A percentile compares a stretch with the other conserved stretches of the same genome.
Evolutionary conservation across 495 filamentous ascomycete genomes (phyloP).

Genomic region (Podospora australis): DNA sequence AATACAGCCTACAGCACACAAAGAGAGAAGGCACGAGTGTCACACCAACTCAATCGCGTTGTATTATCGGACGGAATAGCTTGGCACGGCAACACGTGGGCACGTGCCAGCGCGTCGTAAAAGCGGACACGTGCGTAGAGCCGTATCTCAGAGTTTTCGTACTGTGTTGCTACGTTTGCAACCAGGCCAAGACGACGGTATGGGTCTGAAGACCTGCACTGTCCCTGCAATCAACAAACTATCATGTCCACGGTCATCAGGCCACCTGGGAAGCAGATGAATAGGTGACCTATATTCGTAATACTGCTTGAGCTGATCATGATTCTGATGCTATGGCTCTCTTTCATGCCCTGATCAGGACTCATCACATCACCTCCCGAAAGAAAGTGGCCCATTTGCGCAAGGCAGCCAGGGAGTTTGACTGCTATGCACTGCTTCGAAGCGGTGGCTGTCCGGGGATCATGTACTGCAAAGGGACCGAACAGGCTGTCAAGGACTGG

Average conservation of each 20-base stretch:
- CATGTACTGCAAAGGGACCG: slow-evolving; percentile 66
- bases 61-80: neutral
- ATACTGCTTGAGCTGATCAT: too few species aligned
- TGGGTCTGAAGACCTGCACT: neutral
- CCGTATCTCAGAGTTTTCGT: neutral
- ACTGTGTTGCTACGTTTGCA: too few species aligned
- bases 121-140: neutral
- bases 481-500: slow-evolving; percentile 33
- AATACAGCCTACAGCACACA: neutral
- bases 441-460: slow-evolving; percentile 64
- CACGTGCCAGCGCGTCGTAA: slow-evolving; percentile 1
- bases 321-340: too few species aligned
- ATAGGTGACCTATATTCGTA: too few species aligned
- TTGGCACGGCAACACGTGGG: neutral
- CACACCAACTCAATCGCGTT: too few species aligned
- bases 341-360: slow-evolving; percentile 62
- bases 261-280: too few species aligned
- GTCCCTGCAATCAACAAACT: too few species aligned
- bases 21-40: neutral
- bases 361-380: slow-evolving; percentile 76
- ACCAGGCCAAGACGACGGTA: too few species aligned
- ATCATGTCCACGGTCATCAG: too few species aligned
- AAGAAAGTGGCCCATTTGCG: slow-evolving; percentile 65
- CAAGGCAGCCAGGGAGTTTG: slow-evolving; percentile 51
- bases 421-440: slow-evolving; percentile 57